Evolutionary conservation across 1,284 basidiomycete species (phyloP).

Genomic region (Puccinia polysora): DNA sequence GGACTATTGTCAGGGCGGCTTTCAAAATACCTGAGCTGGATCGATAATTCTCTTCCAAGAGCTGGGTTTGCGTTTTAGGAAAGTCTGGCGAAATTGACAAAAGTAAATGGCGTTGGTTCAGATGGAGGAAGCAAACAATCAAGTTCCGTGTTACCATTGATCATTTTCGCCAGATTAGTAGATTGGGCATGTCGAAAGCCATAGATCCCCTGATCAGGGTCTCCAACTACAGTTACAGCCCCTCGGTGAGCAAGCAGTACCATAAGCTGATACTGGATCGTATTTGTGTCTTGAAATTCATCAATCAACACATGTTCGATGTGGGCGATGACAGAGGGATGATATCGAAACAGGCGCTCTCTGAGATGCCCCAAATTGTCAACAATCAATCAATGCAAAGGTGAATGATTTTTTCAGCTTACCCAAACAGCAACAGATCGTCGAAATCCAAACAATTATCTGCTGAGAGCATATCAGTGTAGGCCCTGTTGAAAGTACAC

Average conservation of each 20-base stretch:
- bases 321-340: slow-evolving; percentile 61
- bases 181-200: slow-evolving; percentile 84
- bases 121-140: not conserved
- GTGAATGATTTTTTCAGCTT: slow-evolving; percentile 19
- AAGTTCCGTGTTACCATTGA: slow-evolving; percentile 60
- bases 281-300: slow-evolving; percentile 89
- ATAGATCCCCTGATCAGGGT: slow-evolving; percentile 89
- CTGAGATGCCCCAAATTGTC: slow-evolving; percentile 49
- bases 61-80: slow-evolving; percentile 62
- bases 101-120: not conserved
- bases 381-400: not conserved
- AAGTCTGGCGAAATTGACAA: slow-evolving; percentile 56
- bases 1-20: slow-evolving; percentile 70
- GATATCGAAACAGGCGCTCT: slow-evolving; percentile 64
- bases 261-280: slow-evolving; percentile 79
- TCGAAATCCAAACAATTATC: slow-evolving; percentile 82
- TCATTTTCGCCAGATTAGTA: slow-evolving; percentile 73
- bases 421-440: slow-evolving; percentile 70
- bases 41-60: slow-evolving; percentile 81
- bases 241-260: slow-evolving; percentile 62
- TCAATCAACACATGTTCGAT: slow-evolving; percentile 79
- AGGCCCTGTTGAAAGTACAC: slow-evolving; percentile 56
- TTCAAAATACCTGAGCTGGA: slow-evolving; percentile 74
- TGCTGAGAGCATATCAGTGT: slow-evolving; percentile 63
- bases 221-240: slow-evolving; percentile 78